Evolutionary conservation across 2,329 filamentous ascomycete species (phyloP).

Genomic region (Arthrobotrys entomopaga): DNA sequence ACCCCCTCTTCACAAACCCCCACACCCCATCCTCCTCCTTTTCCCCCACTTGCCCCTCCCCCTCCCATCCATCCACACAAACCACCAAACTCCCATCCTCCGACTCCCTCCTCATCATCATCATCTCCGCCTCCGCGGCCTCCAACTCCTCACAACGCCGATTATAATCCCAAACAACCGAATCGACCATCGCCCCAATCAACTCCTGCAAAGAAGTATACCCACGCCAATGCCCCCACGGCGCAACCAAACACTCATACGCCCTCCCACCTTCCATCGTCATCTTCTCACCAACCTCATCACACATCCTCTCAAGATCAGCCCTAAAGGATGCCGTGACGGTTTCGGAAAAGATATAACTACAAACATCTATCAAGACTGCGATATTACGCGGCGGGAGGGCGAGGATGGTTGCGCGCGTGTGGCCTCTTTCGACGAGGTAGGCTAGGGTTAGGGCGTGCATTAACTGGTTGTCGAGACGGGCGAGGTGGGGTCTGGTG

Average conservation of each 20-base stretch:
- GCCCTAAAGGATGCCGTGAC: not conserved
- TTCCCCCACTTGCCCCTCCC: not conserved
- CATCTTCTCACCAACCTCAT: not conserved
- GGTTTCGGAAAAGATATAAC: constrained; percentile 10
- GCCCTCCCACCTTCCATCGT: constrained; percentile 11
- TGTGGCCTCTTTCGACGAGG: constrained; percentile 19
- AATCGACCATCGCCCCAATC: constrained; percentile 14
- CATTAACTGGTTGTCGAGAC: not conserved
- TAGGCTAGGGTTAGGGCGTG: not conserved
- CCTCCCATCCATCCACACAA: not conserved
- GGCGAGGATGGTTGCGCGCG: not conserved
- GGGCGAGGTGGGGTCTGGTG: not conserved
- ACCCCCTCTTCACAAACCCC: not conserved
- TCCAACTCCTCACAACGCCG: not conserved
- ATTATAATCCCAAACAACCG: constrained; percentile 23
- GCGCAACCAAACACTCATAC: not conserved
- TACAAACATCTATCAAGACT: constrained; percentile 12
- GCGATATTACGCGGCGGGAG: constrained; percentile 28
- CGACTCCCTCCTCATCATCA: not conserved
- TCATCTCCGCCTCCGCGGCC: not conserved
- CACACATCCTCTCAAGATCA: constrained; percentile 5
- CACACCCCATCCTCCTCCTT: not conserved
- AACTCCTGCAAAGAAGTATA: constrained; percentile 20
- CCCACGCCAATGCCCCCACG: not conserved
- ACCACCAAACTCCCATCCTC: too few relatives aligned